phyloP scores from a whole-genome alignment of 129 eudicot genomes.

The Rutidosis leptorrhynchoides region DNA sequence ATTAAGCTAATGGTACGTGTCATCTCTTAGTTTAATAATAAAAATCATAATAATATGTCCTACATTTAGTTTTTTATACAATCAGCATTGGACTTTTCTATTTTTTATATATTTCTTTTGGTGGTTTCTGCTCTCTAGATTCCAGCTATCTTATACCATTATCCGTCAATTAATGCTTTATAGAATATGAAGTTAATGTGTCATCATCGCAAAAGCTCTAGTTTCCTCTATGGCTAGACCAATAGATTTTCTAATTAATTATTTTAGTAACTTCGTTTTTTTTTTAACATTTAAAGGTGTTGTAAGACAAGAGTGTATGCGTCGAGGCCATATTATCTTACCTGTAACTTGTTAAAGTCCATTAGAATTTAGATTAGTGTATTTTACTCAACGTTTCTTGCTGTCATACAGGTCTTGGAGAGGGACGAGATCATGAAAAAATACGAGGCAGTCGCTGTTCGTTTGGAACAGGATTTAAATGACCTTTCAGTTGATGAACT shows the following conservation, averaged over 20 bases:
- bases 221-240: conserved; percentile 16
- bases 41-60: conserved; percentile 14
- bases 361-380: neutral
- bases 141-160: conserved; percentile 20
- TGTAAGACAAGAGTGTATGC: conserved; percentile 15
- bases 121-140: conserved; percentile 21
- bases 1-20: conserved; percentile 12
- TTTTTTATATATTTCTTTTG: conserved; percentile 17
- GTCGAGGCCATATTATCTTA: conserved; percentile 16
- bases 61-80: conserved; percentile 9
- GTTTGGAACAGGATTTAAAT: conserved; percentile 68
- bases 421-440: conserved; percentile 65
- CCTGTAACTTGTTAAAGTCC: conserved; percentile 1
- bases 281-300: conserved; percentile 24
- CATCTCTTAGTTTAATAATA: conserved; percentile 2
- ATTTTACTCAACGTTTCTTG: conserved; percentile 14
- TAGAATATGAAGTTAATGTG: conserved; percentile 15
- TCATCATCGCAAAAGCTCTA: conserved; percentile 10
- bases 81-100: conserved; percentile 3
- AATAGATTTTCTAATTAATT: neutral
- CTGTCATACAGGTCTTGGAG: conserved; percentile 63
- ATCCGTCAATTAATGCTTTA: conserved; percentile 6
- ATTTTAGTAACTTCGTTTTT: neutral
- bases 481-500: conserved; percentile 54
- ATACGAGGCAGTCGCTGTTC: conserved; percentile 60